phyloP scores from a whole-genome alignment of 495 filamentous ascomycete genomes.

The Amphirosellinia nigrospora region DNA sequence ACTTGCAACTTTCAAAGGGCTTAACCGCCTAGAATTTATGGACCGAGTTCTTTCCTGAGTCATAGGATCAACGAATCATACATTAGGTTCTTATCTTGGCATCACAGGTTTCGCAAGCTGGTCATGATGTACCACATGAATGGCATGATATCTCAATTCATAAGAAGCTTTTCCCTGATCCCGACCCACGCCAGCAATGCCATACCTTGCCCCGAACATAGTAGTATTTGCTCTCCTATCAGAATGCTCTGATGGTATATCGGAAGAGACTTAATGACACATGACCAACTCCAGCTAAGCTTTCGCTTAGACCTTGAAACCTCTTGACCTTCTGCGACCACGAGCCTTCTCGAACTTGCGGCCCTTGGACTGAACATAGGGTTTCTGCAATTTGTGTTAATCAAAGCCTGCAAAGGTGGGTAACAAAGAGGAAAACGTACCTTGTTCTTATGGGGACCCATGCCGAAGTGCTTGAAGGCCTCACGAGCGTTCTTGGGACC shows the following conservation, averaged over 20 bases:
- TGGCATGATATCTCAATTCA: constrained; percentile 38
- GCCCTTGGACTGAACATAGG: constrained; percentile 95
- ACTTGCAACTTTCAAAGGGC: neutral
- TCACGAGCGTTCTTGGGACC: constrained; percentile 97
- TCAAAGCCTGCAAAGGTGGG: neutral
- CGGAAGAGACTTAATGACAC: constrained; percentile 38
- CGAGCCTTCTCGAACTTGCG: constrained; percentile 98
- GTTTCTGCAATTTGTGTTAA: constrained; percentile 67
- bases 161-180: constrained; percentile 42
- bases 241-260: constrained; percentile 36
- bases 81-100: neutral
- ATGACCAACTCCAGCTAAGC: constrained; percentile 39
- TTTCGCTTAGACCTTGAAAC: constrained; percentile 94
- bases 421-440: constrained; percentile 53
- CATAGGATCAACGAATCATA: neutral
- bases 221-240: constrained; percentile 31
- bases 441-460: constrained; percentile 97
- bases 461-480: constrained; percentile 98
- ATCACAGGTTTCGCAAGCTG: constrained; percentile 23
- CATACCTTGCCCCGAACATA: constrained; percentile 40
- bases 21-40: neutral
- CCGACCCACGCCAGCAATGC: constrained; percentile 47
- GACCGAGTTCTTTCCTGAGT: neutral
- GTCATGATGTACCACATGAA: constrained; percentile 22
- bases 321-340: constrained; percentile 92